Conservation (phyloP, 768 basidiomycete species). For the Mycena sanguinolenta region DNA sequence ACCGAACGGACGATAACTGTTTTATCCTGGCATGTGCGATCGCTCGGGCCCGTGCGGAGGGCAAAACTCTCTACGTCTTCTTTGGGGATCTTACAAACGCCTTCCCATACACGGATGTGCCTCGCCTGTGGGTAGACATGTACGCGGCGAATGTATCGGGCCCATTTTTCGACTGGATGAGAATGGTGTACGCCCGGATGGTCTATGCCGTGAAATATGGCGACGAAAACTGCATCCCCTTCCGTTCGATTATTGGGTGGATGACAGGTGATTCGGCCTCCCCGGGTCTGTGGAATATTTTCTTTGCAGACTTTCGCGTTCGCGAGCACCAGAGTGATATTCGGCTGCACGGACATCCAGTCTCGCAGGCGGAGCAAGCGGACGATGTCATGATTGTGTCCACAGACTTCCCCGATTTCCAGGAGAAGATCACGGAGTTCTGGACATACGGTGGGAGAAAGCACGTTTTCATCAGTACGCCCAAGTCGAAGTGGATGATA, state of each 20-base stretch:
- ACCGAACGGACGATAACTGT: conserved; percentile 46
- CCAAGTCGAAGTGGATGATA: no score
- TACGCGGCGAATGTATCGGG: not conserved
- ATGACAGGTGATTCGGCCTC: not conserved
- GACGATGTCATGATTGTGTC: no score
- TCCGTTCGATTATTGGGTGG: not conserved
- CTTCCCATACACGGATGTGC: conserved; percentile 21
- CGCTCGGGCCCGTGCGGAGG: conserved; percentile 24
- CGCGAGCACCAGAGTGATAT: no score
- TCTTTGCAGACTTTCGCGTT: no score
- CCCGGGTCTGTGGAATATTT: no score
- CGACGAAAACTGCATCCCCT: not conserved
- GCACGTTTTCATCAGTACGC: no score
- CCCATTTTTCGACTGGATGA: not conserved
- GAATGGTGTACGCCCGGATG: no score
- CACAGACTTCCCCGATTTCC: no score
- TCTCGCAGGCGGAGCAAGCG: no score
- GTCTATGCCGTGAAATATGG: not conserved
- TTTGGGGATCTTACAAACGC: not conserved
- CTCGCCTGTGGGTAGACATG: conserved; percentile 46
- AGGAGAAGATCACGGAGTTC: no score
- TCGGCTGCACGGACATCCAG: no score
- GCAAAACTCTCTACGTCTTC: not conserved
- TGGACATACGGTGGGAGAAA: no score
- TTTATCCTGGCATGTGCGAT: conserved; percentile 38